Percentiles rank a stretch among this genome's conserved stretches.
These are phyloP conservation scores for Colletotrichum cordylinicola DNA, from an alignment of 2,329 filamentous ascomycete genomes.

Conservation along the genomic window DNA sequence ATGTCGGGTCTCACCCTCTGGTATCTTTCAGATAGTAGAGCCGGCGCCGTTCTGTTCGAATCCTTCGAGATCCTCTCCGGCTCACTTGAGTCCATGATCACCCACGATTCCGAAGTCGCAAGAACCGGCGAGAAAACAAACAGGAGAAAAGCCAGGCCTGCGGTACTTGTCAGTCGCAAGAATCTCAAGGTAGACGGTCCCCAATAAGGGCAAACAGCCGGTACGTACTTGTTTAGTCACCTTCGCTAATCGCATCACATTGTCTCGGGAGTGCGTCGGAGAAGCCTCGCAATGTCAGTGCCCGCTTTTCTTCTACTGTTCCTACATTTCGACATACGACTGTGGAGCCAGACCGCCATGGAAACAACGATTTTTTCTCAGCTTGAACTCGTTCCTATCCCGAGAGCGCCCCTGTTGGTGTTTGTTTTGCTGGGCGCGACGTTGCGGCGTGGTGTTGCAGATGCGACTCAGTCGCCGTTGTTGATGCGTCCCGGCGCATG, in stretches of 20 bases:
- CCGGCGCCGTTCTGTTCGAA: not conserved
- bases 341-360: constrained; percentile 4
- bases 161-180: not conserved
- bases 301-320: constrained; percentile 12
- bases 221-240: constrained; percentile 19
- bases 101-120: not conserved
- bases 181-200: not conserved
- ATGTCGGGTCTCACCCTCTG: not conserved
- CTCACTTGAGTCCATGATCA: not conserved
- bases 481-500: not conserved
- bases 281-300: constrained; percentile 11
- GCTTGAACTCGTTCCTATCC: not conserved
- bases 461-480: not conserved
- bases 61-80: not conserved
- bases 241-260: constrained; percentile 14
- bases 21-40: not conserved
- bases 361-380: not conserved
- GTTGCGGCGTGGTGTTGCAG: not conserved
- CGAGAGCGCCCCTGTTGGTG: not conserved
- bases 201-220: not conserved
- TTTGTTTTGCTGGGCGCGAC: not conserved
- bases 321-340: constrained; percentile 8
- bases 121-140: not conserved
- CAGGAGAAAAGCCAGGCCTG: not conserved
- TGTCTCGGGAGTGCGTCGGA: constrained; percentile 17